phyloP scores from a whole-genome alignment of 768 basidiomycete genomes.

The Russula compacta region DNA sequence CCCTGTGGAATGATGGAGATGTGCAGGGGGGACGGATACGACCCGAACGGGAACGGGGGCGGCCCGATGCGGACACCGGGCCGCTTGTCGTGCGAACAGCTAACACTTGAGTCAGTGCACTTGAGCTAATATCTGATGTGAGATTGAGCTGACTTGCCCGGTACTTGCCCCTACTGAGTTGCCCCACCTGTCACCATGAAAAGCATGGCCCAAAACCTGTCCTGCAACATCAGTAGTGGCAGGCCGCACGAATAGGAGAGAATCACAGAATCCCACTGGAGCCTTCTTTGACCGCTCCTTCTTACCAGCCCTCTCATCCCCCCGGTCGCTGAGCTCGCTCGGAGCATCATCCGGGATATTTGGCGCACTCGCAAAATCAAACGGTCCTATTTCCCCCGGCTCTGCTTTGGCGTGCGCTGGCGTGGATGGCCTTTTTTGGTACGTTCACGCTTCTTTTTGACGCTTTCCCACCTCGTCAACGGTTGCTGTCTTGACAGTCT shows the following conservation, averaged over 20 bases:
- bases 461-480: slow-evolving; percentile 63
- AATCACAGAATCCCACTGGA: background rate
- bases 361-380: slow-evolving; percentile 60
- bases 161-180: too few relatives aligned
- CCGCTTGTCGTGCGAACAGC: too few relatives aligned
- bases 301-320: slow-evolving; percentile 22
- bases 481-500: slow-evolving; percentile 23
- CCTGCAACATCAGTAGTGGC: background rate
- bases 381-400: slow-evolving; percentile 32
- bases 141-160: too few relatives aligned
- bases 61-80: too few relatives aligned
- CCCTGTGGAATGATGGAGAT: too few relatives aligned
- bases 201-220: too few relatives aligned
- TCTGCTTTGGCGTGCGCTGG: slow-evolving; percentile 19
- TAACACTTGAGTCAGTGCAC: too few relatives aligned
- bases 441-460: slow-evolving; percentile 57
- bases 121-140: too few relatives aligned
- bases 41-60: too few relatives aligned
- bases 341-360: slow-evolving; percentile 60
- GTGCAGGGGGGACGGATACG: too few relatives aligned
- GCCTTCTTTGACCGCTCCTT: slow-evolving; percentile 32
- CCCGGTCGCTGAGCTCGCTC: slow-evolving; percentile 30
- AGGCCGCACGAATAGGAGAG: background rate
- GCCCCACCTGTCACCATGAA: slow-evolving; percentile 2
- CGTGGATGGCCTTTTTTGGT: slow-evolving; percentile 14